Conservation (phyloP, 805 yeast genomes). For the Jamesozyma spencerorum region DNA sequence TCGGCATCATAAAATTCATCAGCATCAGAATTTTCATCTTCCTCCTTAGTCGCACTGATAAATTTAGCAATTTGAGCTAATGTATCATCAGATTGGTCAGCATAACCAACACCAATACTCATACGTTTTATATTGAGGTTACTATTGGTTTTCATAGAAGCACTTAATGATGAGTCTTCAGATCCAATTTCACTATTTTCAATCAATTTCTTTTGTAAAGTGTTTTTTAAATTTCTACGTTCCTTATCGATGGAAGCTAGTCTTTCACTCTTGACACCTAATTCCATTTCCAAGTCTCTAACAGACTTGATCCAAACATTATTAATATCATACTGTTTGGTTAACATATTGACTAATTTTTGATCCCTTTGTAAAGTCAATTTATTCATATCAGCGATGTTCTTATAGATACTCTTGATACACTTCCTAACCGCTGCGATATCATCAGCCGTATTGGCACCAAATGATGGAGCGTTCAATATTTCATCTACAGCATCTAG, state of each 20-base stretch:
- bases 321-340: conserved; percentile 60
- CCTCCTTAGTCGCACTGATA: conserved; percentile 19
- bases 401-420: conserved; percentile 18
- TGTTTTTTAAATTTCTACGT: conserved; percentile 47
- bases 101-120: too few species aligned
- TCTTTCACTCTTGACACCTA: conserved; percentile 50
- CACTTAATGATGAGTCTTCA: not conserved
- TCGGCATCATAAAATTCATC: conserved; percentile 76
- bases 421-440: conserved; percentile 23
- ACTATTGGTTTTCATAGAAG: not conserved
- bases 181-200: conserved; percentile 26
- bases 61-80: conserved; percentile 23
- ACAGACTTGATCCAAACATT: conserved; percentile 69
- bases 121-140: not conserved
- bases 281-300: conserved; percentile 58
- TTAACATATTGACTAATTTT: conserved; percentile 38
- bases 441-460: conserved; percentile 13
- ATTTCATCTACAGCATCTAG: conserved; percentile 40
- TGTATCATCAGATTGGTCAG: conserved; percentile 9
- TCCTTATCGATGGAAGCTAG: conserved; percentile 55
- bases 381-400: conserved; percentile 22
- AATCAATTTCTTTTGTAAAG: conserved; percentile 30
- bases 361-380: conserved; percentile 33
- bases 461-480: conserved; percentile 17
- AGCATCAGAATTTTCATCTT: conserved; percentile 36